Percentiles rank a stretch among this genome's conserved stretches.
Conservation (phyloP, 208 protist species). For the Crithidia sp. region DNA sequence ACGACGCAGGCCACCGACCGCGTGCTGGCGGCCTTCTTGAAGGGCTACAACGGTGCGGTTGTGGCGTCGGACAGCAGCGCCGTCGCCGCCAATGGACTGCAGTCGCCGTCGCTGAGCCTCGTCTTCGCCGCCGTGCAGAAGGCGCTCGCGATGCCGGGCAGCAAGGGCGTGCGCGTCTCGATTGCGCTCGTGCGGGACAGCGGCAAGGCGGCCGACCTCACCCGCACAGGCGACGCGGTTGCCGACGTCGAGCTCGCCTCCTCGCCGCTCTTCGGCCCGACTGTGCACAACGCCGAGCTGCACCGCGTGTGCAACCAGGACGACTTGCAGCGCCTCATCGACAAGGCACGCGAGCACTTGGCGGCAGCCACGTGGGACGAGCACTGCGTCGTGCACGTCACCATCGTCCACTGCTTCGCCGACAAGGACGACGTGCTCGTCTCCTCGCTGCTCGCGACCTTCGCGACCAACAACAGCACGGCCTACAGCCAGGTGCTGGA, state of each 20-base stretch:
- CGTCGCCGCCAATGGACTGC: conserved; percentile 30
- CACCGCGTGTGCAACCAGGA: conserved; percentile 19
- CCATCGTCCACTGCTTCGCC: conserved; percentile 43
- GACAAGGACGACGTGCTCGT: conserved; percentile 35
- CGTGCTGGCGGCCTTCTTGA: conserved; percentile 42
- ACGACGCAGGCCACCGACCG: conserved; percentile 31
- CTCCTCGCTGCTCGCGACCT: conserved; percentile 43
- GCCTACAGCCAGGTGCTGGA: conserved; percentile 35
- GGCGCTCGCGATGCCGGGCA: conserved; percentile 24
- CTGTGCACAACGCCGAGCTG: conserved; percentile 39
- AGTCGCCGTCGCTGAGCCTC: conserved; percentile 30
- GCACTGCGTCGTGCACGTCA: conserved; percentile 38
- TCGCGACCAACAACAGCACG: conserved; percentile 27
- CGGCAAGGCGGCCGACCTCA: conserved; percentile 23
- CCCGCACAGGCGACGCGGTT: conserved; percentile 6
- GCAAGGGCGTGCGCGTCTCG: conserved; percentile 46
- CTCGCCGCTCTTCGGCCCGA: conserved; percentile 62
- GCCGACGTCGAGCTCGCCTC: conserved; percentile 25
- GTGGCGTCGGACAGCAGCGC: conserved; percentile 39
- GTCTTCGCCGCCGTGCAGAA: conserved; percentile 29
- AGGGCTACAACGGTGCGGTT: conserved; percentile 61
- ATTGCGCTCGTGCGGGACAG: conserved; percentile 46
- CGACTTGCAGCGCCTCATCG: conserved; percentile 28
- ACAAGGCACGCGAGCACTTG: conserved; percentile 24
- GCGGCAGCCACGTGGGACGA: conserved; percentile 32